Evolutionary conservation across 2,329 filamentous ascomycete species (phyloP), one percentile per base, ranked within the genome.

Genomic region (Fusarium siculi): DNA sequence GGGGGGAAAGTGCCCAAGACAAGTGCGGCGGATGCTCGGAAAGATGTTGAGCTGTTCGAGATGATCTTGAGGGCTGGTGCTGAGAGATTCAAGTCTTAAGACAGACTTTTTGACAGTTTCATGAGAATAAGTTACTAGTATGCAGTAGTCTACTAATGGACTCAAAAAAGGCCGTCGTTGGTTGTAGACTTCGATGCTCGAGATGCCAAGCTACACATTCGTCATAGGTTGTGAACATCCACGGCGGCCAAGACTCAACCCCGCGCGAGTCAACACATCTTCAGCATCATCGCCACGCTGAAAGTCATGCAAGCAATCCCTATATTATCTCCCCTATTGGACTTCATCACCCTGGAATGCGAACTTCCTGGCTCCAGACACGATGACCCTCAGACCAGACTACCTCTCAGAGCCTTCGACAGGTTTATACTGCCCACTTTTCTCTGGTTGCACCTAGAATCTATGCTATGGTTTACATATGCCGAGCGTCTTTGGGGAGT

Each of bases 31-130:
- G 81, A 82, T 59, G 77, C 79, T 5, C 65, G 73, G 39, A 61
- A 80, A 5, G 81, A 82, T 21, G 54, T 82, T 11, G 77, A 80
- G 42, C 52, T 82, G 3, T 81, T 75, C 25, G 16, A 6, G 5
- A 73, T 73, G 65, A 58, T 58, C 16, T 23, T 58, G 21, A 21
- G 11, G 21, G 55, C 55, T 15, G 55, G 32, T 3, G 42, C 42
- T 19, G 42, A 37, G 21, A 37, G 42, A 5, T 58, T 50, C 9
- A 58, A 9, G 15, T 28, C 21, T 32, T 34, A 34, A 34, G 28
- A 19, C 30, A 7, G 15, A 7, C 1, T n/a, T 16, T 16, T 9
- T 6, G 7, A 9, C 28, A 5, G 0, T 5, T 5, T 11, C 7
- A 6, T 4, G 7, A 47, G 12, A n/a, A 30, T 8, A n/a, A 10